Conservation (phyloP, 352 stramenopile genomes). For the Phytophthora pini region DNA sequence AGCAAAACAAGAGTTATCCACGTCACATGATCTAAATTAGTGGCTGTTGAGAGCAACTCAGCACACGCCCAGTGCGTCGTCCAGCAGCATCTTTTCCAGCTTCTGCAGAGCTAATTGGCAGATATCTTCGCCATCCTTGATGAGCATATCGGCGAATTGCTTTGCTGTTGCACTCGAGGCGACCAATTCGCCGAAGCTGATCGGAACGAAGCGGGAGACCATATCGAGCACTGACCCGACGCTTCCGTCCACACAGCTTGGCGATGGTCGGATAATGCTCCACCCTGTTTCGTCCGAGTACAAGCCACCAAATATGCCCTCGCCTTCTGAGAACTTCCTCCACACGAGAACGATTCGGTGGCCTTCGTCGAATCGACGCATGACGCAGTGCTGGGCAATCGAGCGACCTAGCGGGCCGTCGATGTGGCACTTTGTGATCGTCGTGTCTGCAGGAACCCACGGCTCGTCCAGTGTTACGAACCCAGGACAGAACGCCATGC, state of each 20-base stretch:
- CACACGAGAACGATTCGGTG: conserved; percentile 61
- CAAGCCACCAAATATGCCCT: conserved; percentile 43
- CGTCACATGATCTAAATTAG: background rate
- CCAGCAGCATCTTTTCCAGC: conserved; percentile 29
- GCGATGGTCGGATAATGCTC: conserved; percentile 36
- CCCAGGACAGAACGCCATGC: conserved; percentile 18
- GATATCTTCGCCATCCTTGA: conserved; percentile 27
- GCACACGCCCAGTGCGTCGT: conserved; percentile 29
- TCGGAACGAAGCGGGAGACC: conserved; percentile 26
- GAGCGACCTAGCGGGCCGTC: background rate
- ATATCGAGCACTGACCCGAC: conserved; percentile 22
- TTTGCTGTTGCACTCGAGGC: conserved; percentile 5
- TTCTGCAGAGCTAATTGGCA: conserved; percentile 12
- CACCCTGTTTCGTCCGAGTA: conserved; percentile 69
- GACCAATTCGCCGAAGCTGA: conserved; percentile 22
- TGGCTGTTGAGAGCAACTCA: background rate
- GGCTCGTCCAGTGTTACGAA: conserved; percentile 17
- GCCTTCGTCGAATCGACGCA: conserved; percentile 45
- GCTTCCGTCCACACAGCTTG: conserved; percentile 1
- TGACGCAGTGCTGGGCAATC: conserved; percentile 32
- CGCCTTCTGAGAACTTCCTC: conserved; percentile 51
- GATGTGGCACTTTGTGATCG: conserved; percentile 30
- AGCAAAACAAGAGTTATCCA: background rate
- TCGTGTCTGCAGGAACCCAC: conserved; percentile 31
- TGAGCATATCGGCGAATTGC: conserved; percentile 23